A percentile compares a stretch with the other conserved stretches of the same genome.
Evolutionary conservation across 2,329 filamentous ascomycete species (phyloP).

Genomic region (Exserohilum rostratum): DNA sequence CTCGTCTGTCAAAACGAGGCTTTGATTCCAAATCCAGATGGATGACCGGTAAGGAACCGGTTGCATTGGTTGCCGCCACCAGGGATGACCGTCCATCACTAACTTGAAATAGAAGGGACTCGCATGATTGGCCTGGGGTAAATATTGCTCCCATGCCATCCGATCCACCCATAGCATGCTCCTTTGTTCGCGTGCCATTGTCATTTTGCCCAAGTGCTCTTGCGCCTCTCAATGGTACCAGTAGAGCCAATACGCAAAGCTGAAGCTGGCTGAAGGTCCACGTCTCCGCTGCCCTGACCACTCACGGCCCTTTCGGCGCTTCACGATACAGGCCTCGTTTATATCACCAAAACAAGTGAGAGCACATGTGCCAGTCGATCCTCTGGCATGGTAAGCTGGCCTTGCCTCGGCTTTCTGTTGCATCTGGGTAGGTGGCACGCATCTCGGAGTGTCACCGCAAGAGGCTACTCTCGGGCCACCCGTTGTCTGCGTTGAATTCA

Average conservation of each 20-base stretch:
- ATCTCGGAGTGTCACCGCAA: slow-evolving; percentile 41
- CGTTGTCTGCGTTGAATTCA: slow-evolving; percentile 22
- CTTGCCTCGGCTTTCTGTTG: slow-evolving; percentile 29
- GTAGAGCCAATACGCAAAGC: slow-evolving; percentile 13
- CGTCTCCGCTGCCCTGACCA: slow-evolving; percentile 15
- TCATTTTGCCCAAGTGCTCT: neutral
- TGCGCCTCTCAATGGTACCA: slow-evolving; percentile 11
- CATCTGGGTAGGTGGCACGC: slow-evolving; percentile 32
- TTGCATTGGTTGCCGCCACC: slow-evolving; percentile 22
- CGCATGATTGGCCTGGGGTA: slow-evolving; percentile 11
- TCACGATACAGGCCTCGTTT: slow-evolving; percentile 6
- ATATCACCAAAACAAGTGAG: slow-evolving; percentile 5
- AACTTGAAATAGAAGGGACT: slow-evolving; percentile 7
- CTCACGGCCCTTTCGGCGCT: slow-evolving; percentile 15
- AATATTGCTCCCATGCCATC: slow-evolving; percentile 9
- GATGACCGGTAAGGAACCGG: slow-evolving; percentile 16
- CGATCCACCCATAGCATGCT: slow-evolving; percentile 10
- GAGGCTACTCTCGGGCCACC: slow-evolving; percentile 25
- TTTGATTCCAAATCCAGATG: slow-evolving; percentile 19
- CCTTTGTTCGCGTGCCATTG: slow-evolving; percentile 19
- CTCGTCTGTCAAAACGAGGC: slow-evolving; percentile 21
- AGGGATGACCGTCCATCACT: slow-evolving; percentile 14
- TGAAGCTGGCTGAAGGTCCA: slow-evolving; percentile 8
- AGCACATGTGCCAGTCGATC: slow-evolving; percentile 29
- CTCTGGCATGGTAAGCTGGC: slow-evolving; percentile 7